These are phyloP conservation scores for Solanum appendiculatum DNA, from an alignment of 257 asterid species.

Conservation along the genomic window DNA sequence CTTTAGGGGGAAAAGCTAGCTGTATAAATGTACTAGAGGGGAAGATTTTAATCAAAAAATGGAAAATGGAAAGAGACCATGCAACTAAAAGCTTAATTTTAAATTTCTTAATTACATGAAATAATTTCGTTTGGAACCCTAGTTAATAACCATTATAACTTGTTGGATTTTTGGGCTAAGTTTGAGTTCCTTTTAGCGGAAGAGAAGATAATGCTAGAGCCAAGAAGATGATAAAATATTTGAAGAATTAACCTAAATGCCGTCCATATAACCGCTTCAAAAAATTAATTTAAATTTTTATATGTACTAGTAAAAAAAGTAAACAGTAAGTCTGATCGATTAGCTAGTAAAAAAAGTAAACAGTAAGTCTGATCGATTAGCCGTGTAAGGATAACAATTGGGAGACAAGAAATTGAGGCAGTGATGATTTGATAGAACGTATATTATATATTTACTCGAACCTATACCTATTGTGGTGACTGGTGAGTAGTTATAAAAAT, in stretches of 20 bases:
- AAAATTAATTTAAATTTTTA: too few relatives aligned
- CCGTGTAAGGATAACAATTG: background rate
- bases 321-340: background rate
- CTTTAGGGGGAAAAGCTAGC: background rate
- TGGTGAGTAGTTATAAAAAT: background rate
- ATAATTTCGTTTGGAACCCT: background rate
- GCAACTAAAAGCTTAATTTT: background rate
- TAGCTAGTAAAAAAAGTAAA: background rate
- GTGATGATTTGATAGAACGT: background rate
- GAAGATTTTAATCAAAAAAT: background rate
- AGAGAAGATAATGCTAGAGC: background rate
- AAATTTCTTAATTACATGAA: background rate
- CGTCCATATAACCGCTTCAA: background rate
- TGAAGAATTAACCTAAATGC: background rate
- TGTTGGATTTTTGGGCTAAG: background rate
- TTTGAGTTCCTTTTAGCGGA: background rate
- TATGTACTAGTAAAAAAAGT: background rate
- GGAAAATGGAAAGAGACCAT: background rate
- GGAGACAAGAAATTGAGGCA: background rate
- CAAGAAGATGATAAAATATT: background rate
- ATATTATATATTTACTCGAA: background rate
- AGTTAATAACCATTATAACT: background rate
- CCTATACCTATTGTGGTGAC: background rate
- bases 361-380: too few relatives aligned
- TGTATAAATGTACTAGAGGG: background rate